Base-by-base conservation (phyloP, 805 yeast genomes). In the Dipodascopsis uninucleata region DNA sequence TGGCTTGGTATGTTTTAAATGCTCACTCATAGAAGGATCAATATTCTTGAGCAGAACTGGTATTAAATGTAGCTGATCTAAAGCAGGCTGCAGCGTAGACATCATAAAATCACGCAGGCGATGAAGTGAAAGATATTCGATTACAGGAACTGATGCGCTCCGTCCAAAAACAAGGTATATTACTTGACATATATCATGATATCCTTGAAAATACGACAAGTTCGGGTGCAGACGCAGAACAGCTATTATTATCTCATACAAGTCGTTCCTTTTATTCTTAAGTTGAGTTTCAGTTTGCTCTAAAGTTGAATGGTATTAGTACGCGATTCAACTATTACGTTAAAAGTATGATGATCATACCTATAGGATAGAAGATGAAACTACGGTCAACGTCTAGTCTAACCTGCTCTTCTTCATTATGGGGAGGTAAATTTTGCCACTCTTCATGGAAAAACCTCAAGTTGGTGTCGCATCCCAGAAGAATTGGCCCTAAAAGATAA, bases 51-150 rank as follows among this genome's bases (percentile, higher is more conserved):
- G 49, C 1, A 89, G 56, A 3, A 76, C 72, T 0, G 95, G 88
- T 2, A 93, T 76, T 17, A 89, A 62, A 16, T 67, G 63, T 45
- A 88, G 65, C 44, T 85, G 88, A 41, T 74, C 75, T 8, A 86
- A 63, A 0, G 95, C 74, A 6, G 84, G 75, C 22, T 75, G 73
- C 31, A 90, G 71, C 18, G 78, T 74, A 3, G 81, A 75, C 62
- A 85, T 71, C 95, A 90, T 83, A 61, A 79, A 93, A 64, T 90
- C 98, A 37, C 97, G 71, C 33, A 93, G 65, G 59, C 79, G 84
- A 41, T 67, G 53, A 6, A 83, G 53, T 0, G 93, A 71, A 36
- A 87, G 66, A 24, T 65, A 61, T 43, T 79, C 81, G 39, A 89
- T 65, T 5, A 79, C 56, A 24, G 59, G 45, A 12, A 47, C 49